phyloP scores from a whole-genome alignment of 2,329 filamentous ascomycete species.

The Colletotrichum lupini region DNA sequence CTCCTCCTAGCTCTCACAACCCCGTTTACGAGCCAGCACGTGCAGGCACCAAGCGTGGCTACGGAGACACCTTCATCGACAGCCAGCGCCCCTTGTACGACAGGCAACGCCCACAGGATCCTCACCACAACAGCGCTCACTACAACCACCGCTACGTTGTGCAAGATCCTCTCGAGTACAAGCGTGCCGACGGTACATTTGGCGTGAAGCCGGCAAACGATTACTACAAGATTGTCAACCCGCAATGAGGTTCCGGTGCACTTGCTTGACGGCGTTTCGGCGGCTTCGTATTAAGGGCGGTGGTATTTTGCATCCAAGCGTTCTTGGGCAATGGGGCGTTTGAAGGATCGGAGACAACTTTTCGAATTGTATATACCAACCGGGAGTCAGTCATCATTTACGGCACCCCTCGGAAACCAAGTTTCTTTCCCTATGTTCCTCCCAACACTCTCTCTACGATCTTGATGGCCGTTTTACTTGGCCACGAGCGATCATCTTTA shows the following conservation, averaged over 20 bases:
- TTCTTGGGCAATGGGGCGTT: not conserved
- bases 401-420: not conserved
- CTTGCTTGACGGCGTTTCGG: constrained; percentile 6
- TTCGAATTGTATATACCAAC: constrained; percentile 15
- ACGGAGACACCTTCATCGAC: constrained; percentile 31
- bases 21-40: constrained; percentile 7
- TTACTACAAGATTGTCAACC: not conserved
- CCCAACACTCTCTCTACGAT: not conserved
- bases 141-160: not conserved
- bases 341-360: not conserved
- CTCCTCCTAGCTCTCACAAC: not conserved
- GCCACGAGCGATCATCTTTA: not conserved
- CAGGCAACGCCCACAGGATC: constrained; percentile 49
- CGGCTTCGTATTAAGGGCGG: not conserved
- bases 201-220: not conserved
- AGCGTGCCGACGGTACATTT: constrained; percentile 48
- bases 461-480: not conserved
- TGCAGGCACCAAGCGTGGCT: constrained; percentile 35
- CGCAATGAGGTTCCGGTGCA: not conserved
- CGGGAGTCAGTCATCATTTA: not conserved
- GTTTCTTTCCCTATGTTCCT: constrained; percentile 10
- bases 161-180: constrained; percentile 40
- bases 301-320: not conserved
- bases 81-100: constrained; percentile 47
- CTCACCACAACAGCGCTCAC: constrained; percentile 37